phyloP scores from a whole-genome alignment of 2,329 filamentous ascomycete genomes.

The Apiospora hydei region DNA sequence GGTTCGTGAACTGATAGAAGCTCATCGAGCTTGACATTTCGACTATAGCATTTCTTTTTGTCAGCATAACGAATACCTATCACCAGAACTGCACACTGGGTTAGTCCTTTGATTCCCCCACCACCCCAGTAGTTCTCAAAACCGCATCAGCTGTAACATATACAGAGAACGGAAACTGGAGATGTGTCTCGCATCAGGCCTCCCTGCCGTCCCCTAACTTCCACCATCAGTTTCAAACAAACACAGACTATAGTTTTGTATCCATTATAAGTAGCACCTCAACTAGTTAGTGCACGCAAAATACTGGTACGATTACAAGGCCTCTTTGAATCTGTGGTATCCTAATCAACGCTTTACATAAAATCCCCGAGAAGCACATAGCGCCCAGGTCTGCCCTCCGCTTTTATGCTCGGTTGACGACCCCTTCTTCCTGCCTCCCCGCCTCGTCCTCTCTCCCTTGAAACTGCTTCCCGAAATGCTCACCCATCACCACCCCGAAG shows the following conservation, averaged over 20 bases:
- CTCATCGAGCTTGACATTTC: no score
- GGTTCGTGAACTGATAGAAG: no score
- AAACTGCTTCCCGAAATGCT: neutral
- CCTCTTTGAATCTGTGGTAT: conserved; percentile 26
- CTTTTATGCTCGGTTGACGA: conserved; percentile 1
- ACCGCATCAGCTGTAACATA: no score
- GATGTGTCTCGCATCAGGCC: neutral
- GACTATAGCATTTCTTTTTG: neutral
- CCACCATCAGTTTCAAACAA: neutral
- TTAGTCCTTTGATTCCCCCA: no score
- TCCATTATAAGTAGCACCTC: conserved; percentile 9
- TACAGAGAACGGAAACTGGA: neutral
- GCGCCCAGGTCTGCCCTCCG: conserved; percentile 10
- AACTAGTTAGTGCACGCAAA: conserved; percentile 2
- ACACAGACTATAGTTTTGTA: neutral
- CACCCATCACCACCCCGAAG: neutral
- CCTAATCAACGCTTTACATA: conserved; percentile 27
- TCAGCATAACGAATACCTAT: neutral
- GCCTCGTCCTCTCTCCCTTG: neutral
- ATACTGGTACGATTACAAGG: conserved; percentile 20
- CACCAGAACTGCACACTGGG: neutral
- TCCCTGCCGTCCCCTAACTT: neutral
- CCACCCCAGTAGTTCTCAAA: no score
- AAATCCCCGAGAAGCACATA: conserved; percentile 19
- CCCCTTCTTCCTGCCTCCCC: neutral